Base-by-base conservation (phyloP, 2,329 filamentous ascomycete species). In the Fusarium mexicanum region DNA sequence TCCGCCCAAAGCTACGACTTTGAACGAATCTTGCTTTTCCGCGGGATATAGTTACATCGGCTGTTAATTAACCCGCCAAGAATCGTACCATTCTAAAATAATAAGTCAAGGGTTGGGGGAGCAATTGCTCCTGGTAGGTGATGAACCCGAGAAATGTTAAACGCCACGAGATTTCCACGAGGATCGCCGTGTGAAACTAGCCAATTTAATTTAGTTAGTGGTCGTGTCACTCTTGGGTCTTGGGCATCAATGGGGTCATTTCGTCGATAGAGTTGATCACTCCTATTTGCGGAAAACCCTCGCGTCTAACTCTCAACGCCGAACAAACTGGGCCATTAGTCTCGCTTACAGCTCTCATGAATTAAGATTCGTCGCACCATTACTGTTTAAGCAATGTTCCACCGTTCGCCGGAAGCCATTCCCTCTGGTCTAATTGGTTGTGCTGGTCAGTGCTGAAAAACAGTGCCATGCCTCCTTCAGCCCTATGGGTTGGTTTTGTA, bases 401-500 rank as follows among this genome's bases (percentile, higher is more conserved):
- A 67, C 61, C 18, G 14, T 35, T 35, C 14, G 33, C 33, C 7
- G 33, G 14, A 35, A 16, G 33, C 2, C 33, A 35, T 35, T 17
- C 8, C 33, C 33, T 35, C 33, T 35, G 33, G 14, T 35, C 60
- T 44, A 37, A 31, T 14, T 50, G n/a, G 16, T 60, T 37, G 33
- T 59, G 37, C 18, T 38, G 53, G 60, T 43, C 51, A 54, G 37
- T 55, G 46, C 47, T 55, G 53, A 37, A 24, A 37, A 35, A 46
- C 24, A 24, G 47, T 33, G 26, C 6, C 60, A 48, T 63, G 47
- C 35, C 26, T 47, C 61, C 11, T 55, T 71, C 67, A 70, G 67
- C 67, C 67, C 67, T 70, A 70, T 41, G 67, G 33, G 22, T 59
- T 55, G 40, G 43, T 44, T 26, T 14, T n/a, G 50, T 66, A 51